Conservation (phyloP, 306 rosid genomes). For the Cyclanthera cordifolia region DNA sequence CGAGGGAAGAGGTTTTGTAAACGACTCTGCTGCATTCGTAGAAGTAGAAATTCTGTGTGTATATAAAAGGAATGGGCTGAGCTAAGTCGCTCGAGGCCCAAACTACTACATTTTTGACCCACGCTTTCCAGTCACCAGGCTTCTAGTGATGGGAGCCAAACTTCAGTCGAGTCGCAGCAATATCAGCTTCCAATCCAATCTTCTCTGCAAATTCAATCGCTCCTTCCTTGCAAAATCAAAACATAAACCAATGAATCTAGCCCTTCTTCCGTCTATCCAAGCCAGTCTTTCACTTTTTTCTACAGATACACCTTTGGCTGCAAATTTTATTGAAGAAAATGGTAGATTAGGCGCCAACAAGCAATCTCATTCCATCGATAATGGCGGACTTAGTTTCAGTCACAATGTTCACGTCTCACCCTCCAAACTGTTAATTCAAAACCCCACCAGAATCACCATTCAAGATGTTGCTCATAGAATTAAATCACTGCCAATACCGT, state of each 20-base stretch:
- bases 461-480: slow-evolving; percentile 24
- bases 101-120: not conserved
- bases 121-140: not conserved
- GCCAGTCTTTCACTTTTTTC: slow-evolving; percentile 9
- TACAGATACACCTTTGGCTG: not conserved
- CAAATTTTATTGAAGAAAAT: not conserved
- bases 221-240: slow-evolving; percentile 15
- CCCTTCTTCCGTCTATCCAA: slow-evolving; percentile 2
- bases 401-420: not conserved
- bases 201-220: slow-evolving; percentile 3
- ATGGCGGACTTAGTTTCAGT: not conserved
- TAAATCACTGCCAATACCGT: slow-evolving; percentile 18
- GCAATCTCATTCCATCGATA: not conserved
- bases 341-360: not conserved
- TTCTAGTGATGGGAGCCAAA: not conserved
- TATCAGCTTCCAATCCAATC: slow-evolving; percentile 16
- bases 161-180: too few relatives aligned
- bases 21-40: too few relatives aligned
- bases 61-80: not conserved
- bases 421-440: not conserved
- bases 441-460: slow-evolving; percentile 17
- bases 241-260: slow-evolving; percentile 10
- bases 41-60: too few relatives aligned
- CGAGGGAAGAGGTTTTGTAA: too few relatives aligned
- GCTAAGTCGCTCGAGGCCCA: not conserved